Base-by-base conservation (phyloP, 2,329 filamentous ascomycete species). In the Pyrenophora graminea region DNA sequence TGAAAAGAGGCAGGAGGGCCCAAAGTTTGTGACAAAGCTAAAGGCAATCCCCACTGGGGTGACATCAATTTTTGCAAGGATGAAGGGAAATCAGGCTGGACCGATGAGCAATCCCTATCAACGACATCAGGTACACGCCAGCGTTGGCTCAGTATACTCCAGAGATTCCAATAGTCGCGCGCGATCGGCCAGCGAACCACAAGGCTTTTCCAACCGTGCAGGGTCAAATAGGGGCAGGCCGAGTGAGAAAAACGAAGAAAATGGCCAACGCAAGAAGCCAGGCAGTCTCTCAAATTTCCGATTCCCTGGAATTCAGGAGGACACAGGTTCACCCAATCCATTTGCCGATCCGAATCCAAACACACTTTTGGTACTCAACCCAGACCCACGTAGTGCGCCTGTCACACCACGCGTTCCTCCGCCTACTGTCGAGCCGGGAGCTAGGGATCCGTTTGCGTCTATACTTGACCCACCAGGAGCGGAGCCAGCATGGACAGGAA, bases 81-180 rank as follows among this genome's bases (percentile, higher is more conserved):
- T 70, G 18, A 69, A 66, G 42, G 64, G 64, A 19, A 64, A 59
- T 15, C 67, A 68, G 36, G 49, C 64, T 13, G 61, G 62, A 17
- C 62, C 69, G 9, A 43, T 61, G 27, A 47, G 59, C 25, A 68
- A 69, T 38, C 58, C 64, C 13, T 71, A 71, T 45, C 60, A 63
- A 31, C 60, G 64, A 42, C 66, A 71, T 21, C 64, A 53, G 33
- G 55, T 52, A n/a, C 63, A 67, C 19, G 61, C 58, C 37, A 72
- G 69, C 39, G 55, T 65, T 42, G 68, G 66, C 36, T 72, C 69
- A 1, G 55, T 71, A 2, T 72, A 72, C 49, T 70, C 69, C 8
- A 63, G 61, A 4, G 52, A 59, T 13, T 54, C 63, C 2, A 63
- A 59, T 39, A 59, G 58, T 13, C 62, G 64, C 36, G 61, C 51